Evolutionary conservation across 192 early-diverging fungal species (phyloP), one percentile per base, ranked within the genome.

Genomic region (Chytriomyces hyalinus): DNA sequence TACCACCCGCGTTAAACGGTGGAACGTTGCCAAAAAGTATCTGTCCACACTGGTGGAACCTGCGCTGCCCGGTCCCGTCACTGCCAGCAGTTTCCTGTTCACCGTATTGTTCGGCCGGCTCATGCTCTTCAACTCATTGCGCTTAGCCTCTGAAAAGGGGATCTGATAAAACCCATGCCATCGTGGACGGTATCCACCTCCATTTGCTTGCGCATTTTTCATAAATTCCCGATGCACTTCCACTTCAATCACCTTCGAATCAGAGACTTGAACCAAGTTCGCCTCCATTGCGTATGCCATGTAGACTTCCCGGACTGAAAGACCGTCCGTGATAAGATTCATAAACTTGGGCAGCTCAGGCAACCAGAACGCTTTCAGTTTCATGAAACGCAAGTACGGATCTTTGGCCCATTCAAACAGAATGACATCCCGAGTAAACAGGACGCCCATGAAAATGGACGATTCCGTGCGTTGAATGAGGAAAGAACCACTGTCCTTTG

Each of bases 381-480:
- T 90, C 88, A 91, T 90, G 81, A 91, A 91, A 68, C 84, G 85
- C 46, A 84, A 70, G 75, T 91, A 91, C 67, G 90, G 90, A 61
- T 88, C 88, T 72, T 82, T 86, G 10, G 90, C 90, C 90, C 90
- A 91, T 77, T 89, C 86, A 80, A 88, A 91, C 78, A 90, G 66
- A 66, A 84, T 85, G 20, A 87, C 78, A 67, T 83, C 88, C 66
- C 83, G 78, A n/a, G 60, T 50, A 75, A 91, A 83, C 48, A 87
- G 77, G 5, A 84, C 86, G 0, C 68, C 81, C 84, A 91, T 80
- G 78, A 80, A 88, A 50, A 87, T 82, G 20, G 89, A 85, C 9
- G 83, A 73, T 49, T 87, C 87, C 15, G 90, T 91, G 17, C 79
- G 64, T 72, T 90, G 84, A 50, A 91, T 80, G 62, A 82, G 67